Conservation (phyloP, 257 asterid genomes). For the Primulina tabacum region DNA sequence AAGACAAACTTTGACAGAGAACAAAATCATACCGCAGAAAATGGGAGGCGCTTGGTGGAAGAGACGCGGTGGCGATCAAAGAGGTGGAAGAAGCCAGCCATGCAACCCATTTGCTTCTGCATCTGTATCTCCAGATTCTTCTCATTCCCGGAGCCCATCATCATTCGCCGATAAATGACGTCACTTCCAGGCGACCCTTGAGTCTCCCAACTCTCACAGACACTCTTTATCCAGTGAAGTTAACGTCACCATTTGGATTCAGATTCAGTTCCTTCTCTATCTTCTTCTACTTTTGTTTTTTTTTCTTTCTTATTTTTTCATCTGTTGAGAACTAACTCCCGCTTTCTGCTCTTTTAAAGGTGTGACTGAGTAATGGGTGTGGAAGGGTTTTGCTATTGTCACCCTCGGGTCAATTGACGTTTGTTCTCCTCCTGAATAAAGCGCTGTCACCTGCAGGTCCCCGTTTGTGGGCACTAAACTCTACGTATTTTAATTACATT, state of each 20-base stretch:
- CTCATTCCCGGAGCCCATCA: constrained; percentile 39
- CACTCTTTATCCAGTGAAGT: constrained; percentile 6
- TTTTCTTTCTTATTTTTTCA: constrained; percentile 4
- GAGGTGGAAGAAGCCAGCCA: constrained; percentile 63
- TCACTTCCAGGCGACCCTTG: constrained; percentile 12
- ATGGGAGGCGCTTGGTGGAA: constrained; percentile 63
- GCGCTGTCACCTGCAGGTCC: neutral
- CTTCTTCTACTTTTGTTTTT: neutral
- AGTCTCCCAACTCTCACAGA: neutral
- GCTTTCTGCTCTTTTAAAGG: constrained; percentile 75
- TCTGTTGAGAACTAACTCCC: constrained; percentile 50
- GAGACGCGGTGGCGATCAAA: constrained; percentile 75
- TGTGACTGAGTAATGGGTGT: constrained; percentile 7
- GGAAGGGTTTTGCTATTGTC: constrained; percentile 36
- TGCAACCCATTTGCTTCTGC: constrained; percentile 50
- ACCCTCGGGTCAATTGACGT: constrained; percentile 30
- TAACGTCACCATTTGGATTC: constrained; percentile 32
- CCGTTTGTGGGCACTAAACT: neutral
- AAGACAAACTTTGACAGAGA: neutral
- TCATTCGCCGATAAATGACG: constrained; percentile 32
- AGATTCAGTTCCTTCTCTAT: neutral
- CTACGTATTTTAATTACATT: no score
- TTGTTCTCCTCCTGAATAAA: neutral
- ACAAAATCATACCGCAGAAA: constrained; percentile 36
- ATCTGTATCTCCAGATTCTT: constrained; percentile 52